phyloP scores from a whole-genome alignment of 2,329 filamentous ascomycete genomes.

The Fusarium oligoseptatum region DNA sequence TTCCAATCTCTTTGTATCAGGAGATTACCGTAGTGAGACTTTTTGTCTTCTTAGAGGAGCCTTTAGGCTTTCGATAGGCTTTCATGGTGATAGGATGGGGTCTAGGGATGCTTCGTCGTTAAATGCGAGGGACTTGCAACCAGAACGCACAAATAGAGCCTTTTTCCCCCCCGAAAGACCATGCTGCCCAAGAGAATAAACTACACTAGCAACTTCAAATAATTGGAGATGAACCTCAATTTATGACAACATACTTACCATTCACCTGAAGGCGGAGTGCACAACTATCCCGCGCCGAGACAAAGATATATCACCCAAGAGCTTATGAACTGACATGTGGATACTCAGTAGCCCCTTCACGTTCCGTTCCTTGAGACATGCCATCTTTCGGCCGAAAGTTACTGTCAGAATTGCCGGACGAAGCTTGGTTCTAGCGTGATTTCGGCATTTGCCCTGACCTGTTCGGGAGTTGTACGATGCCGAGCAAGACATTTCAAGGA shows the following conservation, averaged over 20 bases:
- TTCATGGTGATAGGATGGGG: neutral
- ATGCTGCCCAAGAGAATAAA: neutral
- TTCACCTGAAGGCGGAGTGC: neutral
- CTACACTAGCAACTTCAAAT: neutral
- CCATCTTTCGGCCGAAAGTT: neutral
- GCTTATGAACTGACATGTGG: neutral
- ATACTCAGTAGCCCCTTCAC: neutral
- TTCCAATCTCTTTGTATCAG: neutral
- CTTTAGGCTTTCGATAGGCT: neutral
- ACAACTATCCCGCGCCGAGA: neutral
- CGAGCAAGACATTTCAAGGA: neutral
- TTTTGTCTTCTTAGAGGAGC: neutral
- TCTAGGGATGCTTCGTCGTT: neutral
- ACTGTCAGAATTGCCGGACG: neutral
- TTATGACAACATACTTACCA: neutral
- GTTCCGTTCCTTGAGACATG: neutral
- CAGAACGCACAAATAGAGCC: neutral
- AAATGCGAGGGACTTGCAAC: neutral
- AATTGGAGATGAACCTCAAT: neutral
- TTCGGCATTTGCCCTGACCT: slow-evolving; percentile 6
- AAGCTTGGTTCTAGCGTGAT: neutral
- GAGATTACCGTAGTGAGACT: neutral
- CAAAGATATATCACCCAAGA: neutral
- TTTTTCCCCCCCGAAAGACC: neutral
- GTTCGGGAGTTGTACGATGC: neutral